These are phyloP conservation scores for Scleroderma bovista DNA, from an alignment of 768 basidiomycete species.

Conservation along the genomic window DNA sequence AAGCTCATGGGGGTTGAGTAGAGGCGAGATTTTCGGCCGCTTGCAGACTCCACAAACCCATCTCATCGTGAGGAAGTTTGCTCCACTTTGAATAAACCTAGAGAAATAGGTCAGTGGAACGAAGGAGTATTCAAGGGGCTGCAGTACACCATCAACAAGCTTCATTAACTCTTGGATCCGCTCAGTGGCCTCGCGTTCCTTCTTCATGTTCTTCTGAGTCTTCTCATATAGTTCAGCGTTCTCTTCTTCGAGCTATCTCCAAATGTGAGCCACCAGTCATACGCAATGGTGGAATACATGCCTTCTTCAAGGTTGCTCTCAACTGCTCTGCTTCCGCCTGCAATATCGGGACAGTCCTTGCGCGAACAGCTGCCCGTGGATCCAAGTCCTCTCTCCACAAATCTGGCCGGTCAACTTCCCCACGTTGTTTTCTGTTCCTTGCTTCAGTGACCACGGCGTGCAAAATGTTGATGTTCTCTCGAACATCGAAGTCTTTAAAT, in stretches of 20 bases:
- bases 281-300: conserved; percentile 10
- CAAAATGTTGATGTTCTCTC: conserved; percentile 64
- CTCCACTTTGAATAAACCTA: conserved; percentile 50
- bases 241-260: conserved; percentile 50
- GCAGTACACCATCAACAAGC: conserved; percentile 47
- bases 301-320: conserved; percentile 33
- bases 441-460: conserved; percentile 69
- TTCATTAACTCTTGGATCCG: conserved; percentile 44
- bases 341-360: conserved; percentile 58
- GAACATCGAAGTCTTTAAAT: conserved; percentile 63
- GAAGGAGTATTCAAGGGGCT: not conserved
- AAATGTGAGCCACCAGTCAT: not conserved
- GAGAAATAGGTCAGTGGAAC: conserved; percentile 6
- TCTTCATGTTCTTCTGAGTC: conserved; percentile 43
- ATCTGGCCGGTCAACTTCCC: conserved; percentile 41
- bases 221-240: conserved; percentile 45
- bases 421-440: conserved; percentile 44
- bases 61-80: conserved; percentile 55
- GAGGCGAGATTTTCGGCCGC: conserved; percentile 33
- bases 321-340: conserved; percentile 37
- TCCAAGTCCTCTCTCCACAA: conserved; percentile 61
- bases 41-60: conserved; percentile 44
- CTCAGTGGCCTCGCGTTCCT: conserved; percentile 41
- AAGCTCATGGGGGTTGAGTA: conserved; percentile 16
- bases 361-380: conserved; percentile 56